Evolutionary conservation across 441 rosid species (phyloP).

Genomic region (Hura crepitans): DNA sequence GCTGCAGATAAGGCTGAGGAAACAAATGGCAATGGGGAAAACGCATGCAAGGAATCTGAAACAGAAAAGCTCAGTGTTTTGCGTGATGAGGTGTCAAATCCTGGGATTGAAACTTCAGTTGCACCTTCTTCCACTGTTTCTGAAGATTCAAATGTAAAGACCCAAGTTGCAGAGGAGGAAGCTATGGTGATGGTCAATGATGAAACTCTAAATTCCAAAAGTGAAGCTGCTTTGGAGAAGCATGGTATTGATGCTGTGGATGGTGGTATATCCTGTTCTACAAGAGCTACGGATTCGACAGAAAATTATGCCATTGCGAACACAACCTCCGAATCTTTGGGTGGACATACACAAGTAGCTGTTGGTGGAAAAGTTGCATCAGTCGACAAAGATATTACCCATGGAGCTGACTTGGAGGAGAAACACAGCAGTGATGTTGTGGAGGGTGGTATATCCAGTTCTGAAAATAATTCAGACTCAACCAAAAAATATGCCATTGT

Average conservation of each 20-base stretch:
- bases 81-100: slow-evolving; percentile 17
- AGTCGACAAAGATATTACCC: background rate
- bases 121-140: slow-evolving; percentile 13
- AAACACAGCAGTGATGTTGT: slow-evolving; percentile 12
- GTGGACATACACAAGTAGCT: slow-evolving; percentile 9
- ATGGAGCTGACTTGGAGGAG: slow-evolving; percentile 17
- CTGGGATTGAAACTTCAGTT: slow-evolving; percentile 17
- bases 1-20: slow-evolving; percentile 10
- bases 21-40: slow-evolving; percentile 17
- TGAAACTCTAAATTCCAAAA: slow-evolving; percentile 21
- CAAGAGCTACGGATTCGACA: slow-evolving; percentile 13
- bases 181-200: slow-evolving; percentile 5
- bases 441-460: slow-evolving; percentile 15
- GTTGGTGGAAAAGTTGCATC: slow-evolving; percentile 17
- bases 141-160: slow-evolving; percentile 23
- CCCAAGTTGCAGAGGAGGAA: slow-evolving; percentile 25
- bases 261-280: slow-evolving; percentile 18
- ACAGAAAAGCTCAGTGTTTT: slow-evolving; percentile 21
- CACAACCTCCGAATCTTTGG: too few species aligned
- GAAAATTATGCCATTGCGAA: background rate
- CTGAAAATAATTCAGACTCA: slow-evolving; percentile 16
- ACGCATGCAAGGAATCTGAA: slow-evolving; percentile 15
- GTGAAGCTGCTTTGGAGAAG: slow-evolving; percentile 19
- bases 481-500: background rate
- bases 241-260: slow-evolving; percentile 17